phyloP scores from a whole-genome alignment of 2,329 filamentous ascomycete species.

The Beauveria varroae region DNA sequence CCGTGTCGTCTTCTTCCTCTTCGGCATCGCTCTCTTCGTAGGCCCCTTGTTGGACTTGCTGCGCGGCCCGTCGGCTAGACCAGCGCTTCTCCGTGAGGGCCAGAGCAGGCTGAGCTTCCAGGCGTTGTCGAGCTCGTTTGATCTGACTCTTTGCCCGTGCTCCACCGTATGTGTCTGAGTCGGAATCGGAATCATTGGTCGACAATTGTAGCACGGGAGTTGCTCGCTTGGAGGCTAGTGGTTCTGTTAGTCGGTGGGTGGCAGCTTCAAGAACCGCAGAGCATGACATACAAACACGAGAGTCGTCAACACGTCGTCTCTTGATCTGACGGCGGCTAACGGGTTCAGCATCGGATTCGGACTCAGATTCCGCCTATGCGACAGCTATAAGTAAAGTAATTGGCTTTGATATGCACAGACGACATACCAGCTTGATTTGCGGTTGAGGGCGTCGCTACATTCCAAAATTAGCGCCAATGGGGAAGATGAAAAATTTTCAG shows the following conservation, averaged over 20 bases:
- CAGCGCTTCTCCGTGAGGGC: conserved; percentile 78
- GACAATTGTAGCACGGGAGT: conserved; percentile 48
- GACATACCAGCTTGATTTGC: conserved; percentile 49
- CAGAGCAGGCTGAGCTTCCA: conserved; percentile 59
- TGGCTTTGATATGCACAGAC: neutral
- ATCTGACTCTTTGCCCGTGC: conserved; percentile 59
- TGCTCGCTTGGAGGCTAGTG: conserved; percentile 51
- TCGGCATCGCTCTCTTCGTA: conserved; percentile 63
- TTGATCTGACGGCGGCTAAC: conserved; percentile 53
- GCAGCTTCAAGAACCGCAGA: conserved; percentile 1
- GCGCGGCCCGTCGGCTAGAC: conserved; percentile 78
- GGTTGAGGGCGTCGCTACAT: conserved; percentile 48
- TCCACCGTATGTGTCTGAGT: conserved; percentile 73
- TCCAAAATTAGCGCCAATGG: conserved; percentile 24
- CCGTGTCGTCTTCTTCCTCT: conserved; percentile 55
- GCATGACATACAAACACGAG: conserved; percentile 49
- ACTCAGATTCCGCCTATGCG: conserved; percentile 46
- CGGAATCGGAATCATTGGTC: conserved; percentile 57
- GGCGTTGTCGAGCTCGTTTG: conserved; percentile 71
- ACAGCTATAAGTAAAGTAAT: conserved; percentile 6
- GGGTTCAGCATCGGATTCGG: conserved; percentile 63
- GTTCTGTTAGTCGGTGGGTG: conserved; percentile 14
- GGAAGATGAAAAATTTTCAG: conserved; percentile 16
- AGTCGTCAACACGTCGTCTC: conserved; percentile 60
- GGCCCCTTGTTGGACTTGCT: conserved; percentile 56